Evolutionary conservation across 495 filamentous ascomycete genomes (phyloP).

Genomic region (Daldinia caldariorum): DNA sequence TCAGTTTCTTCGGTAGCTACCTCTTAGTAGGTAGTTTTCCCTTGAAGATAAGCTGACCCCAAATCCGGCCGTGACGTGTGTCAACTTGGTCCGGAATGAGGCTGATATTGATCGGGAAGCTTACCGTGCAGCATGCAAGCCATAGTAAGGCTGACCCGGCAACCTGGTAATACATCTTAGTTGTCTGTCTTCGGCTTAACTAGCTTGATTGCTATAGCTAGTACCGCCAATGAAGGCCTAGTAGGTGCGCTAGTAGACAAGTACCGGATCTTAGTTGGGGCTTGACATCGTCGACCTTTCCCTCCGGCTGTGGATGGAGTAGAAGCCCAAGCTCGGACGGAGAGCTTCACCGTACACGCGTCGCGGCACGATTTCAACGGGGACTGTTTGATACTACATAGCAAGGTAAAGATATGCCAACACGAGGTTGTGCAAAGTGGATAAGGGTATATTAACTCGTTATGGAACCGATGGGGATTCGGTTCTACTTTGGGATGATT

Average conservation of each 20-base stretch:
- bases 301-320: not conserved
- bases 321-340: not conserved
- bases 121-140: conserved; percentile 18
- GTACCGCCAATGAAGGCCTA: not conserved
- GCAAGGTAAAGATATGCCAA: conserved; percentile 22
- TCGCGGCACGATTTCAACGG: not conserved
- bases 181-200: not conserved
- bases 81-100: conserved; percentile 16
- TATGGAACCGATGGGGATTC: conserved; percentile 17
- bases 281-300: not conserved
- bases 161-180: conserved; percentile 26
- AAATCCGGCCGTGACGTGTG: conserved; percentile 12
- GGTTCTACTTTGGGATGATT: conserved; percentile 24
- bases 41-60: conserved; percentile 28
- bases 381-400: conserved; percentile 27
- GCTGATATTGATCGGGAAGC: conserved; percentile 25
- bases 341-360: conserved; percentile 4
- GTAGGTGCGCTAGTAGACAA: not conserved
- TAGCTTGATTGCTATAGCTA: not conserved
- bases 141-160: conserved; percentile 32
- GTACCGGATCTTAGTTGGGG: not conserved
- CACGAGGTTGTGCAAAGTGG: conserved; percentile 35
- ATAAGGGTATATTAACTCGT: conserved; percentile 13
- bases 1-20: conserved; percentile 12
- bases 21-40: not conserved